These are phyloP conservation scores for Furcasterigmium furcatum DNA, from an alignment of 2,329 filamentous ascomycete genomes.

Conservation along the genomic window DNA sequence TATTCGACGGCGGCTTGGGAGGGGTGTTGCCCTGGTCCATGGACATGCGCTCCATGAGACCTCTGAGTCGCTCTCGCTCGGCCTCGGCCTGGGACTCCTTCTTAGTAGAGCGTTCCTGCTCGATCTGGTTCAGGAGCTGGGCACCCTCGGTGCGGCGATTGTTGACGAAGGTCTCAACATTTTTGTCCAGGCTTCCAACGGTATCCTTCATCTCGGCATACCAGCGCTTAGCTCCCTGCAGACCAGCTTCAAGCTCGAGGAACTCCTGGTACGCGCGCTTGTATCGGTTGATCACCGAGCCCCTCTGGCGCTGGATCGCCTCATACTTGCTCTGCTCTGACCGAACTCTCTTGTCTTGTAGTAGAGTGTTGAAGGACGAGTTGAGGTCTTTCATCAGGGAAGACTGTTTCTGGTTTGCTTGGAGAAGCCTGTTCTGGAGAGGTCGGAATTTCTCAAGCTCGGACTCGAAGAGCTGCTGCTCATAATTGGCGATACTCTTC, in stretches of 20 bases:
- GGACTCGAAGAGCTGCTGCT: constrained; percentile 87
- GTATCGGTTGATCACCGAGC: constrained; percentile 79
- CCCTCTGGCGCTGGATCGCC: constrained; percentile 76
- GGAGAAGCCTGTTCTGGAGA: constrained; percentile 85
- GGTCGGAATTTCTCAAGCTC: constrained; percentile 97
- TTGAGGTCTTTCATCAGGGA: constrained; percentile 94
- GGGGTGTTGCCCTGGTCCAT: constrained; percentile 60
- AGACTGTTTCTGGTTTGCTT: constrained; percentile 93
- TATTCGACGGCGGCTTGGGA: constrained; percentile 28
- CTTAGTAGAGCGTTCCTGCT: constrained; percentile 67
- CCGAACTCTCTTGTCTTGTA: constrained; percentile 91
- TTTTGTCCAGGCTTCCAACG: constrained; percentile 87
- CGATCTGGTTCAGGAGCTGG: constrained; percentile 84
- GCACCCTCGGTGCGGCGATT: constrained; percentile 90
- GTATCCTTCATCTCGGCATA: constrained; percentile 96
- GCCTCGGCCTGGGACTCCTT: constrained; percentile 66
- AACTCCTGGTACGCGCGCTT: constrained; percentile 91
- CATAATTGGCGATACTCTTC: constrained; percentile 89
- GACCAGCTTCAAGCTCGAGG: constrained; percentile 79
- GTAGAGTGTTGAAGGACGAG: constrained; percentile 75
- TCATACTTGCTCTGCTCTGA: constrained; percentile 97
- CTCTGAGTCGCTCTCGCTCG: constrained; percentile 80
- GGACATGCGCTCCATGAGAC: constrained; percentile 93
- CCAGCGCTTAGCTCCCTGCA: constrained; percentile 86
- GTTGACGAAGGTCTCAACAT: constrained; percentile 95